Evolutionary conservation across 176 grass and related monocot species (phyloP).

Genomic region (Oryza glumipatula): DNA sequence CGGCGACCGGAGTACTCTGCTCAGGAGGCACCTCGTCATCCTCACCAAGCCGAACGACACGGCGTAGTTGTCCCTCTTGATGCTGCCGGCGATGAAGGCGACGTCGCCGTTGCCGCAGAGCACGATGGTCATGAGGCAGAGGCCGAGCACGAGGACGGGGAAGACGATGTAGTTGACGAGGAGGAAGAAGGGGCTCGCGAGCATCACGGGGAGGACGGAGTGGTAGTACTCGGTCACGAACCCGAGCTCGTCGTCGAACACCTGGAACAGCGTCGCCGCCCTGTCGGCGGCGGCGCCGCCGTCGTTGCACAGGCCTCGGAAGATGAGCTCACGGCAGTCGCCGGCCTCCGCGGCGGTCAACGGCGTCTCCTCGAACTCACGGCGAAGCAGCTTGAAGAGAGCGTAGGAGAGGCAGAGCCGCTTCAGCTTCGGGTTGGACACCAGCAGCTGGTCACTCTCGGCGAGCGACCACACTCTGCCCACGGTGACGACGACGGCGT

Average conservation of each 20-base stretch:
- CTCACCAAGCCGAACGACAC: neutral
- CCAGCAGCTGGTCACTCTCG: neutral
- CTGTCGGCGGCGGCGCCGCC: neutral
- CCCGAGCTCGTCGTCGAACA: constrained; percentile 9
- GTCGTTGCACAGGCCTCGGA: neutral
- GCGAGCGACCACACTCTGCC: neutral
- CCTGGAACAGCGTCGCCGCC: neutral
- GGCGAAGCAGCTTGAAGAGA: constrained; percentile 25
- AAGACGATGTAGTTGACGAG: neutral
- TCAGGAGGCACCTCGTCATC: neutral
- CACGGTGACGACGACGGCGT: neutral
- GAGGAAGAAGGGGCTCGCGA: constrained; percentile 32
- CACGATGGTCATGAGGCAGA: neutral
- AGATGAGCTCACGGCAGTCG: neutral
- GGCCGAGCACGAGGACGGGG: neutral
- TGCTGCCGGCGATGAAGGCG: neutral
- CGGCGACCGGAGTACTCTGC: neutral
- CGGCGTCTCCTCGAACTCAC: neutral
- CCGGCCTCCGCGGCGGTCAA: neutral
- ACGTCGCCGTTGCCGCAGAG: neutral
- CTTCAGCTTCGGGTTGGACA: neutral
- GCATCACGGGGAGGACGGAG: constrained; percentile 18
- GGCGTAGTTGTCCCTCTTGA: neutral
- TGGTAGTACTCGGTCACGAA: constrained; percentile 35
- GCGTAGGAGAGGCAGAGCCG: constrained; percentile 27